phyloP scores from a whole-genome alignment of 345 rosid species.

The Excoecaria agallocha region DNA sequence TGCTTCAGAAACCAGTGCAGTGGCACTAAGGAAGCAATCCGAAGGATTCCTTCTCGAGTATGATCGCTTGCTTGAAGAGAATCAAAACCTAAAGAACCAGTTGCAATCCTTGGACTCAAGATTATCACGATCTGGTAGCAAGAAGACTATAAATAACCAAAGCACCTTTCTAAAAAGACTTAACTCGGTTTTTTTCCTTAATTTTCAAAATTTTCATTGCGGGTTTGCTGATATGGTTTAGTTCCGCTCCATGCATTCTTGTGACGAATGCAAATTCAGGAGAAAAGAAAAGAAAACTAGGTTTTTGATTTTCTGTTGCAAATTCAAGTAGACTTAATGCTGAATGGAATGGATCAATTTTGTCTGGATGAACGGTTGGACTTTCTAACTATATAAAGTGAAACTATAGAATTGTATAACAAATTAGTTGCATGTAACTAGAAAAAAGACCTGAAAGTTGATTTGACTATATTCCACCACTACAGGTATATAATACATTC shows the following conservation, averaged over 20 bases:
- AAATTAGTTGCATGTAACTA: too few species aligned
- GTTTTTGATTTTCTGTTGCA: slow-evolving; percentile 9
- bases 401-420: not conserved
- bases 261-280: slow-evolving; percentile 3
- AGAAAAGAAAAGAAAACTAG: slow-evolving; percentile 1
- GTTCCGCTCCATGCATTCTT: slow-evolving; percentile 9
- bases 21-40: slow-evolving; percentile 84
- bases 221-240: slow-evolving; percentile 13
- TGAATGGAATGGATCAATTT: slow-evolving; percentile 21
- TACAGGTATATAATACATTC: too few species aligned
- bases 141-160: slow-evolving; percentile 57
- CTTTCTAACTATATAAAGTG: not conserved
- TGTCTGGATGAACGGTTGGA: not conserved
- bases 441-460: too few species aligned
- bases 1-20: slow-evolving; percentile 63
- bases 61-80: slow-evolving; percentile 80
- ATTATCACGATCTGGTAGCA: slow-evolving; percentile 55
- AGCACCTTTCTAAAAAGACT: slow-evolving; percentile 11
- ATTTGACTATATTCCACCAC: too few species aligned
- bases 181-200: not conserved
- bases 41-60: slow-evolving; percentile 94
- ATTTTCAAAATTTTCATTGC: slow-evolving; percentile 9
- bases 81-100: slow-evolving; percentile 61
- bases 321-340: slow-evolving; percentile 5
- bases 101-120: slow-evolving; percentile 61